Percentiles rank a stretch among this genome's conserved stretches.
Conservation (phyloP, 768 basidiomycete genomes). For the Grammothele lineata region DNA sequence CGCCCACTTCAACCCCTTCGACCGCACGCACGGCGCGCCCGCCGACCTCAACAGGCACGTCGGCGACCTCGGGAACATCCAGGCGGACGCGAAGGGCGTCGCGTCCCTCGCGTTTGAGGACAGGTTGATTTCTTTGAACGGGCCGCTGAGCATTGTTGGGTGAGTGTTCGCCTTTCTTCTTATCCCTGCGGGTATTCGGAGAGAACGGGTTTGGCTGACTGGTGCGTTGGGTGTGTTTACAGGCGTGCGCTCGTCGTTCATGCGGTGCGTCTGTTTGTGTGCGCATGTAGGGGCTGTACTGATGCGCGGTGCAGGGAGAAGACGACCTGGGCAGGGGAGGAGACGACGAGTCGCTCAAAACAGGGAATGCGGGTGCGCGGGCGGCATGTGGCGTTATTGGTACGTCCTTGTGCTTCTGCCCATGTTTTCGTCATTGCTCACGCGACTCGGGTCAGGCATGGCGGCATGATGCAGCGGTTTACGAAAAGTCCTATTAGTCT, state of each 20-base stretch:
- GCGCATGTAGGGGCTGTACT: background rate
- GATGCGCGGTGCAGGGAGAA: conserved; percentile 42
- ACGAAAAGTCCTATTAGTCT: no score
- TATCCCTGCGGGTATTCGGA: background rate
- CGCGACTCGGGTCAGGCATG: no score
- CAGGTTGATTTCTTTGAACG: conserved; percentile 59
- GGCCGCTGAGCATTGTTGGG: conserved; percentile 68
- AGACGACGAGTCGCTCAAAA: conserved; percentile 66
- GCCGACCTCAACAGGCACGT: conserved; percentile 56
- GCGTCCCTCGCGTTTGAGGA: conserved; percentile 60
- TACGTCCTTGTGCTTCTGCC: conserved; percentile 26
- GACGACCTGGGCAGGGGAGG: conserved; percentile 77
- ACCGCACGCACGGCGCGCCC: conserved; percentile 62
- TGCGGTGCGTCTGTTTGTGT: conserved; percentile 37
- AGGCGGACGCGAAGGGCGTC: conserved; percentile 52
- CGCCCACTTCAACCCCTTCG: conserved; percentile 73
- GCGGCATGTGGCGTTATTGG: conserved; percentile 85
- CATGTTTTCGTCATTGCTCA: no score
- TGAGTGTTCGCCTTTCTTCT: conserved; percentile 27
- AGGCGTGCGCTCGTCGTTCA: conserved; percentile 77
- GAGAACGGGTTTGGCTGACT: background rate
- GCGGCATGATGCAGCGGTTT: no score
- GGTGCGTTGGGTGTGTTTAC: background rate
- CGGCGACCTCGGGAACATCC: conserved; percentile 75
- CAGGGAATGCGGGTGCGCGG: conserved; percentile 73